Percentiles rank a stretch among this genome's conserved stretches.
phyloP scores from a whole-genome alignment of 1,284 basidiomycete species.

The Sanghuangporus baumii region DNA sequence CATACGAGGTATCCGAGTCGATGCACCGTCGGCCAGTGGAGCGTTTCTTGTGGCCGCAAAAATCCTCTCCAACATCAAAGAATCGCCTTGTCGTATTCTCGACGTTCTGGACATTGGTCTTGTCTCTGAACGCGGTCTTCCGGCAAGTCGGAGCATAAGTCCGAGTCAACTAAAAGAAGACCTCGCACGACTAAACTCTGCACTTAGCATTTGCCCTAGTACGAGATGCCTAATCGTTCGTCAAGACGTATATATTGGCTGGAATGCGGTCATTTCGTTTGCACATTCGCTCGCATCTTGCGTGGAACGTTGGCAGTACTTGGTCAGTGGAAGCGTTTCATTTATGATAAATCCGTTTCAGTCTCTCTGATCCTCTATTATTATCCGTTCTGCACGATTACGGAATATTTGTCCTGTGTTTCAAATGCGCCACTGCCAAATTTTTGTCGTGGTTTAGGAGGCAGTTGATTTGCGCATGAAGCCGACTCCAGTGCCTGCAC shows the following conservation, averaged over 20 bases:
- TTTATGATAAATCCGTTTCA: conserved; percentile 13
- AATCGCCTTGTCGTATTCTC: conserved; percentile 19
- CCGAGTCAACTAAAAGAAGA: conserved; percentile 1
- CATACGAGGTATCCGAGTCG: conserved; percentile 35
- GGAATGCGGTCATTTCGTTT: neutral
- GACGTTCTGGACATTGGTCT: conserved; percentile 41
- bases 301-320: conserved; percentile 3
- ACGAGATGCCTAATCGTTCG: conserved; percentile 6
- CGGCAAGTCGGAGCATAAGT: conserved; percentile 18
- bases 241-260: conserved; percentile 9
- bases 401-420: neutral
- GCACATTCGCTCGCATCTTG: conserved; percentile 3
- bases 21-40: conserved; percentile 27
- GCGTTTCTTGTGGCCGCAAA: conserved; percentile 29
- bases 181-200: conserved; percentile 35
- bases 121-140: conserved; percentile 28
- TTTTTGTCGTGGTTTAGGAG: conserved; percentile 30
- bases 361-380: conserved; percentile 11
- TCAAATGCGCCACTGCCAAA: neutral
- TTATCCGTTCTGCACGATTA: neutral
- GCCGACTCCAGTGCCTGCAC: conserved; percentile 28
- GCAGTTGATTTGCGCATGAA: conserved; percentile 43
- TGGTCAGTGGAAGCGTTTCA: conserved; percentile 14
- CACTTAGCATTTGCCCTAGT: conserved; percentile 27
- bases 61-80: neutral